These are phyloP conservation scores for Stramenopiles sp. DNA, from an alignment of 352 stramenopile genomes.

Conservation along the genomic window DNA sequence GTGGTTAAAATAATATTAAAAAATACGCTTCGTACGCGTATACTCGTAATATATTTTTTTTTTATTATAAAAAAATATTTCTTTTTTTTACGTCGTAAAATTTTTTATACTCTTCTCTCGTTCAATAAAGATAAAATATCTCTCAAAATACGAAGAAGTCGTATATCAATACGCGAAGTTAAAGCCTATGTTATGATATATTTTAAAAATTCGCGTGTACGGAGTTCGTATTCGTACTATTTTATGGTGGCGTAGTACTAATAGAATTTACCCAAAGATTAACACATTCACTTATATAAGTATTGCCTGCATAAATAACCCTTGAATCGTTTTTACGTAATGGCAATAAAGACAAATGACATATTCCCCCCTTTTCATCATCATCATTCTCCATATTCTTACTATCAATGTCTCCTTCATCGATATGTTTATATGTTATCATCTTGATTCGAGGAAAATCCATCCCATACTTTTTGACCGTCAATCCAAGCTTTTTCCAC, in stretches of 20 bases:
- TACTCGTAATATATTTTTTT: too few species aligned
- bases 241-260: not conserved
- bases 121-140: too few species aligned
- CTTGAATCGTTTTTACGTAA: not conserved
- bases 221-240: not conserved
- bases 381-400: too few species aligned
- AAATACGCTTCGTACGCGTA: too few species aligned
- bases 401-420: not conserved
- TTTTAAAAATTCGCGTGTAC: not conserved
- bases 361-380: not conserved
- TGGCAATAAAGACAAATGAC: not conserved
- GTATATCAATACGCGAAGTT: too few species aligned
- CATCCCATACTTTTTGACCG: not conserved
- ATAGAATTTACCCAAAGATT: not conserved
- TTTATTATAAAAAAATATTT: too few species aligned
- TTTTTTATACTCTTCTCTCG: too few species aligned
- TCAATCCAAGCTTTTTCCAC: not conserved
- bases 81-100: too few species aligned
- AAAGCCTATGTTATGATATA: too few species aligned
- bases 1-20: too few species aligned
- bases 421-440: not conserved
- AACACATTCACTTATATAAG: not conserved
- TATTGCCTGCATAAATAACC: not conserved
- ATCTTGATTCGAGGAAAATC: not conserved
- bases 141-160: too few species aligned